Evolutionary conservation across 129 eudicot species (phyloP).

Genomic region (Flaveria linearis): DNA sequence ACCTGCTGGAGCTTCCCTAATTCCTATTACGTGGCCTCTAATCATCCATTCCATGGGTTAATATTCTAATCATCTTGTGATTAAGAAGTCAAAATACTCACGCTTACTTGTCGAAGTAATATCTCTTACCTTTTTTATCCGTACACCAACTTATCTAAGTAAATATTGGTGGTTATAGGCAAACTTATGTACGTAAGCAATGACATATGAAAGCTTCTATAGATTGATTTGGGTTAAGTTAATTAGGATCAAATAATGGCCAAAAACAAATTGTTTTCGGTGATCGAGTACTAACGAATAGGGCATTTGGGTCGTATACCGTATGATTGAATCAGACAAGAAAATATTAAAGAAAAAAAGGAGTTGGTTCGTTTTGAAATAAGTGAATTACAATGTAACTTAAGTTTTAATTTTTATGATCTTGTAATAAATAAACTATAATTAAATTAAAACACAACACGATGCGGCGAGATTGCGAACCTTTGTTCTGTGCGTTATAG

Average conservation of each 20-base stretch:
- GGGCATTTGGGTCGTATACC: too few relatives aligned
- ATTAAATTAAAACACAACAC: too few relatives aligned
- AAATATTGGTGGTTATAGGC: background rate
- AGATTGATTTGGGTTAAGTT: background rate
- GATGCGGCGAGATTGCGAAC: too few relatives aligned
- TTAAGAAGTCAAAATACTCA: constrained; percentile 16
- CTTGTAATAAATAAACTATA: too few relatives aligned
- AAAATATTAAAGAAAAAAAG: too few relatives aligned
- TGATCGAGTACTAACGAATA: too few relatives aligned
- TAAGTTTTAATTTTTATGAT: too few relatives aligned
- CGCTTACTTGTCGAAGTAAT: background rate
- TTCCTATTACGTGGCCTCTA: constrained; percentile 31
- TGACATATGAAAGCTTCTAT: constrained; percentile 20
- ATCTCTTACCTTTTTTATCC: background rate
- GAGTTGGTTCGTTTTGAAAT: too few relatives aligned
- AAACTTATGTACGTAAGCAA: constrained; percentile 23
- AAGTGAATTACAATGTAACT: too few relatives aligned
- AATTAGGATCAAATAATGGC: background rate
- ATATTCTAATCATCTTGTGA: constrained; percentile 12
- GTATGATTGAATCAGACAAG: too few relatives aligned
- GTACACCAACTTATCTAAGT: constrained; percentile 9
- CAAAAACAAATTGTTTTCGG: background rate
- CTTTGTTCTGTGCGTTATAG: too few relatives aligned
- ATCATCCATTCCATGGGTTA: constrained; percentile 20
- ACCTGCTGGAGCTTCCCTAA: constrained; percentile 27